These are phyloP conservation scores for Colletotrichum orbiculare DNA, from an alignment of 2,329 filamentous ascomycete genomes.

Conservation along the genomic window DNA sequence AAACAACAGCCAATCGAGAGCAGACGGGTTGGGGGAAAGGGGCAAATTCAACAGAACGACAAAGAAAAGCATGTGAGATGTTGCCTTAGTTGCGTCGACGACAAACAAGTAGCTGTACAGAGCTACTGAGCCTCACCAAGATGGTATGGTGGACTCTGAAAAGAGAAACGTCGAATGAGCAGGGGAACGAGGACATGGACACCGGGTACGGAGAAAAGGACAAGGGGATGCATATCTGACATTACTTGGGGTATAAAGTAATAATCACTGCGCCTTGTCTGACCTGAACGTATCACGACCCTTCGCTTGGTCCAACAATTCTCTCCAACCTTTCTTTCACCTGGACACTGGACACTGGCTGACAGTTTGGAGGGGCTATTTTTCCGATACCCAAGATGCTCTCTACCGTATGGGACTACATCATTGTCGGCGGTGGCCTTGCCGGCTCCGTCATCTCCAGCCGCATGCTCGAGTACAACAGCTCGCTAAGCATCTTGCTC, in stretches of 20 bases:
- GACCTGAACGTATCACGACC: not conserved
- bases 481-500: constrained; percentile 47
- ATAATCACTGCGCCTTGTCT: not conserved
- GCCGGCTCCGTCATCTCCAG: constrained; percentile 50
- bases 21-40: too few relatives aligned
- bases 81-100: too few relatives aligned
- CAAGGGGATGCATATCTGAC: too few relatives aligned
- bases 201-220: too few relatives aligned
- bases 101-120: too few relatives aligned
- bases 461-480: constrained; percentile 42
- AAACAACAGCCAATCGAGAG: too few relatives aligned
- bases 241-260: too few relatives aligned
- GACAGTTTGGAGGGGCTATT: not conserved
- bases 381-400: not conserved
- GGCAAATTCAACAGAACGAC: too few relatives aligned
- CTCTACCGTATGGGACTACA: constrained; percentile 43
- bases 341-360: not conserved
- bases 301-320: not conserved
- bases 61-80: too few relatives aligned
- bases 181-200: not conserved
- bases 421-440: constrained; percentile 52
- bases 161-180: too few relatives aligned
- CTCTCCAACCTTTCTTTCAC: not conserved
- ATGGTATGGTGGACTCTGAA: too few relatives aligned
- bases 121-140: too few relatives aligned